A percentile compares a stretch with the other conserved stretches of the same genome.
phyloP scores from a whole-genome alignment of 2,329 filamentous ascomycete genomes.

The Colletotrichum cereale region DNA sequence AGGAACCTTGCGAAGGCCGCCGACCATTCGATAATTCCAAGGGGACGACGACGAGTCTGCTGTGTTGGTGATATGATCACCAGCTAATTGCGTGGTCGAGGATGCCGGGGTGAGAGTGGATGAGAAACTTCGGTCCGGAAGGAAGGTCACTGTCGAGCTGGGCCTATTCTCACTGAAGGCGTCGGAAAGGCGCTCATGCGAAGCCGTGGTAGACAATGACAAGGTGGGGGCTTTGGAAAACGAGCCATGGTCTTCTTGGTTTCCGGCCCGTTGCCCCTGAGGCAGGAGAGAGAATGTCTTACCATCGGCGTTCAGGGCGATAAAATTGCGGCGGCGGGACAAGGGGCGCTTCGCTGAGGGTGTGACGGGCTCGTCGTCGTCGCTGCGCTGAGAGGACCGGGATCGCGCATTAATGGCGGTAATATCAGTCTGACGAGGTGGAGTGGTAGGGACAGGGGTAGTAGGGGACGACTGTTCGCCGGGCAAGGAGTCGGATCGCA shows the following conservation, averaged over 20 bases:
- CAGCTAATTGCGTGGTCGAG: constrained; percentile 51
- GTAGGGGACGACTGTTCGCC: constrained; percentile 50
- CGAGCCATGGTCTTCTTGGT: constrained; percentile 40
- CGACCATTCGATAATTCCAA: constrained; percentile 67
- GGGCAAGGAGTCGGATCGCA: constrained; percentile 50
- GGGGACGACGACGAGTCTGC: constrained; percentile 52
- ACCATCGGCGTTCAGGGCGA: constrained; percentile 64
- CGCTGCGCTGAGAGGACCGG: constrained; percentile 39
- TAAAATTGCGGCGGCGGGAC: constrained; percentile 58
- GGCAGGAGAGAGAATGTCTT: constrained; percentile 69
- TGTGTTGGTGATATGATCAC: constrained; percentile 47
- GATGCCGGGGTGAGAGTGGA: constrained; percentile 50
- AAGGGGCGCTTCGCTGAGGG: constrained; percentile 47
- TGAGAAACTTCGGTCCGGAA: constrained; percentile 59
- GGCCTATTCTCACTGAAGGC: constrained; percentile 61
- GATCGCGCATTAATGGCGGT: constrained; percentile 53
- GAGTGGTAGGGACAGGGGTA: constrained; percentile 52
- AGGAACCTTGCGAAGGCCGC: constrained; percentile 67
- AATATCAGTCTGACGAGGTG: constrained; percentile 55
- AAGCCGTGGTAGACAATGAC: constrained; percentile 62
- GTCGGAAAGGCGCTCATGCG: constrained; percentile 63
- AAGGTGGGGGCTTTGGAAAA: constrained; percentile 55
- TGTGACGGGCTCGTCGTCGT: constrained; percentile 42
- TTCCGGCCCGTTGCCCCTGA: constrained; percentile 43
- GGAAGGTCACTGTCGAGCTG: constrained; percentile 63